phyloP scores from a whole-genome alignment of 129 eudicot species.

The Daucus carota region DH1_v3.0 NC_030382.2:56392501-56393000 shows the following conservation, averaged over 20 bases:
- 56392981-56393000: background rate
- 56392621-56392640: background rate
- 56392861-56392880: constrained; percentile 13
- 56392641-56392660: background rate
- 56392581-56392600: background rate
- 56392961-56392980: background rate
- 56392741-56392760: background rate
- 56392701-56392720: background rate
- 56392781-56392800: background rate
- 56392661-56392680: constrained; percentile 2
- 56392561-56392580: background rate
- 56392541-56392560: background rate
- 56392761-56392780: too few species aligned
- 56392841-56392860: too few species aligned
- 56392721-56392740: background rate
- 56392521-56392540: background rate
- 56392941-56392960: background rate
- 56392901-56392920: constrained; percentile 4
- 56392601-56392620: background rate
- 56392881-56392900: background rate
- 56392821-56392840: too few species aligned
- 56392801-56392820: too few species aligned
- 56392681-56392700: background rate
- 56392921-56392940: background rate
- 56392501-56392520: background rate